phyloP scores from a whole-genome alignment of 208 protist species.

The Leishmania lainsoni region DNA sequence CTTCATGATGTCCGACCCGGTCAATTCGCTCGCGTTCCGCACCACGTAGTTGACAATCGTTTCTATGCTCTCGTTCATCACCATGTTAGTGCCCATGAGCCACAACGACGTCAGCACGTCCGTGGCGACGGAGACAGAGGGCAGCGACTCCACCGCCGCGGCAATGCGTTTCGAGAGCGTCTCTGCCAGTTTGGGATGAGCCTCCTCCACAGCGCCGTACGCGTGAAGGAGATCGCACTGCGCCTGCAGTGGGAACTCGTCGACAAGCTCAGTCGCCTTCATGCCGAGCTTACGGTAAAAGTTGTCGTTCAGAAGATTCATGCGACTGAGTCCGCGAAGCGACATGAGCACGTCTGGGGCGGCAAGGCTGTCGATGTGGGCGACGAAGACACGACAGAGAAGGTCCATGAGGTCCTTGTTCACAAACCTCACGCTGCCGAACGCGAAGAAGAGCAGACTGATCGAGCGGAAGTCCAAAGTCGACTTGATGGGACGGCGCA shows the following conservation, averaged over 20 bases:
- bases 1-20: slow-evolving; percentile 41
- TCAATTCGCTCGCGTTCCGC: slow-evolving; percentile 44
- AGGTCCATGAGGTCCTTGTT: slow-evolving; percentile 70
- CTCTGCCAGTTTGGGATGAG: slow-evolving; percentile 33
- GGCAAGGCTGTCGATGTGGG: slow-evolving; percentile 41
- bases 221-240: slow-evolving; percentile 63
- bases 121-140: slow-evolving; percentile 49
- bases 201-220: slow-evolving; percentile 56
- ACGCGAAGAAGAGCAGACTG: slow-evolving; percentile 58
- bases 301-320: slow-evolving; percentile 59
- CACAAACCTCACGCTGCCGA: slow-evolving; percentile 74
- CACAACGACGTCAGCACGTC: slow-evolving; percentile 67
- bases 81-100: slow-evolving; percentile 58
- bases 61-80: slow-evolving; percentile 9
- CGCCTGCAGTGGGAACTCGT: slow-evolving; percentile 53
- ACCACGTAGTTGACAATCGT: slow-evolving; percentile 46
- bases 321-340: slow-evolving; percentile 64
- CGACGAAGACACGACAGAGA: slow-evolving; percentile 37
- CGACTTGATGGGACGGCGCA: slow-evolving; percentile 40
- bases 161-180: slow-evolving; percentile 38
- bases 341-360: slow-evolving; percentile 64
- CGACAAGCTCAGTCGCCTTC: slow-evolving; percentile 27
- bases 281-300: slow-evolving; percentile 69
- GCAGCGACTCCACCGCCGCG: slow-evolving; percentile 27
- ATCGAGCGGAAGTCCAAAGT: slow-evolving; percentile 57